Conservation (phyloP, 257 asterid species). For the Scutellaria galericulata region DNA sequence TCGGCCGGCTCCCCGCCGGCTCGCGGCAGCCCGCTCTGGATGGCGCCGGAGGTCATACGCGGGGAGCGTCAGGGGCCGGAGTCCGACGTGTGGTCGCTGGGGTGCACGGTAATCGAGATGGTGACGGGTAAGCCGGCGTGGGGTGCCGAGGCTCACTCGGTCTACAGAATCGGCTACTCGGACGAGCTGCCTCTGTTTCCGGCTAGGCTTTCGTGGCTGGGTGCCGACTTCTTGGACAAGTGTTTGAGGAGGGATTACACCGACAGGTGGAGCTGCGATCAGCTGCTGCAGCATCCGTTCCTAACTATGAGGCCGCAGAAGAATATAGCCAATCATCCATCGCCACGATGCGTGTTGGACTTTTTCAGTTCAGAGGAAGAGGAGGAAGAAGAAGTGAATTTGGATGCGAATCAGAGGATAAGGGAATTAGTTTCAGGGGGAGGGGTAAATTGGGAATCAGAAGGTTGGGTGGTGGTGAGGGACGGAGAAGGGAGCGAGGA, state of each 20-base stretch:
- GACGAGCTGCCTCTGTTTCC: slow-evolving; percentile 57
- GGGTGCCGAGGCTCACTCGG: slow-evolving; percentile 44
- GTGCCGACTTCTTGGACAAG: slow-evolving; percentile 54
- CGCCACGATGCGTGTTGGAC: slow-evolving; percentile 68
- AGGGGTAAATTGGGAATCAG: slow-evolving; percentile 57
- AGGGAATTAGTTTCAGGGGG: slow-evolving; percentile 38
- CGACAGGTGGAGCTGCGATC: slow-evolving; percentile 71
- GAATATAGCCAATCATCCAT: slow-evolving; percentile 1
- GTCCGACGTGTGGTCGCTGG: slow-evolving; percentile 74
- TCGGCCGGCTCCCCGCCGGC: slow-evolving; percentile 2
- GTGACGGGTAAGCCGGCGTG: slow-evolving; percentile 62
- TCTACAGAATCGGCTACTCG: slow-evolving; percentile 52
- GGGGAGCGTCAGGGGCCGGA: slow-evolving; percentile 68
- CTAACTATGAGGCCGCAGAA: slow-evolving; percentile 35
- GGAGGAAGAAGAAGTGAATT: background rate
- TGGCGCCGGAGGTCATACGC: slow-evolving; percentile 76
- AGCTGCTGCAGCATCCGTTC: slow-evolving; percentile 65
- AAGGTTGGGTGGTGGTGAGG: slow-evolving; percentile 59
- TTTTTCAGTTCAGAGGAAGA: slow-evolving; percentile 33
- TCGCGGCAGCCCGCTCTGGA: slow-evolving; percentile 74
- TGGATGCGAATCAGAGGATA: slow-evolving; percentile 42
- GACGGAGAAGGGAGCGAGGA: slow-evolving; percentile 39
- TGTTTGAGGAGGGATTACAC: slow-evolving; percentile 51
- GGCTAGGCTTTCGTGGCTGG: slow-evolving; percentile 38
- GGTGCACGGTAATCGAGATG: slow-evolving; percentile 73